phyloP scores from a whole-genome alignment of 768 basidiomycete genomes.

The Phlegmacium glaucopus region DNA sequence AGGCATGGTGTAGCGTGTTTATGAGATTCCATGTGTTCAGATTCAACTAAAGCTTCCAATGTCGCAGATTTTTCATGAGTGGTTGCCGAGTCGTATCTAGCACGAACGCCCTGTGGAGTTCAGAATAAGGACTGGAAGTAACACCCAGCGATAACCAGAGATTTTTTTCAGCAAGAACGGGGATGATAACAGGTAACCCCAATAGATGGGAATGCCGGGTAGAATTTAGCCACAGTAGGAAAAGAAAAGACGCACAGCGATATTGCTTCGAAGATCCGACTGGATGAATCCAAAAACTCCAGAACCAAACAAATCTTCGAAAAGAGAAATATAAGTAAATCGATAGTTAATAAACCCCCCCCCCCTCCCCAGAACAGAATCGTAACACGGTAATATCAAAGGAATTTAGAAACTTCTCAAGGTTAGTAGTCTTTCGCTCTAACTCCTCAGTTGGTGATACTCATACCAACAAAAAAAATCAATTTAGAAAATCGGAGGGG shows the following conservation, averaged over 20 bases:
- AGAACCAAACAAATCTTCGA: conserved; percentile 56
- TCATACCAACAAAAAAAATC: no score
- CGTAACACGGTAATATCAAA: no score
- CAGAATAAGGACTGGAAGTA: background rate
- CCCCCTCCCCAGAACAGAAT: no score
- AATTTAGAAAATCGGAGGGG: no score
- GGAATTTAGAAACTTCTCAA: no score
- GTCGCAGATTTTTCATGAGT: conserved; percentile 44
- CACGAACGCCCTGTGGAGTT: conserved; percentile 57
- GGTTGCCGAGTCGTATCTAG: conserved; percentile 44
- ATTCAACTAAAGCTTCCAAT: conserved; percentile 56
- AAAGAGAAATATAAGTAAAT: no score
- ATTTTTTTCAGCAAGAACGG: conserved; percentile 1
- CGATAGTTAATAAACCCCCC: no score
- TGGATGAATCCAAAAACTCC: conserved; percentile 75
- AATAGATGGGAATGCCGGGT: conserved; percentile 2
- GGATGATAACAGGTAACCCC: background rate
- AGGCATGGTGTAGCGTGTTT: conserved; percentile 59
- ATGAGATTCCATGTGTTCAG: conserved; percentile 35
- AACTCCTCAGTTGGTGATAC: conserved; percentile 7
- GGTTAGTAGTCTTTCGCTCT: background rate
- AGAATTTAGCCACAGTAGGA: conserved; percentile 8
- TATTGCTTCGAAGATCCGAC: conserved; percentile 64
- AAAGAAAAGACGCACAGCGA: conserved; percentile 40
- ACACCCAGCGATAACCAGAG: conserved; percentile 1